phyloP scores from a whole-genome alignment of 441 rosid genomes.

The Aquilaria agallochum region DNA sequence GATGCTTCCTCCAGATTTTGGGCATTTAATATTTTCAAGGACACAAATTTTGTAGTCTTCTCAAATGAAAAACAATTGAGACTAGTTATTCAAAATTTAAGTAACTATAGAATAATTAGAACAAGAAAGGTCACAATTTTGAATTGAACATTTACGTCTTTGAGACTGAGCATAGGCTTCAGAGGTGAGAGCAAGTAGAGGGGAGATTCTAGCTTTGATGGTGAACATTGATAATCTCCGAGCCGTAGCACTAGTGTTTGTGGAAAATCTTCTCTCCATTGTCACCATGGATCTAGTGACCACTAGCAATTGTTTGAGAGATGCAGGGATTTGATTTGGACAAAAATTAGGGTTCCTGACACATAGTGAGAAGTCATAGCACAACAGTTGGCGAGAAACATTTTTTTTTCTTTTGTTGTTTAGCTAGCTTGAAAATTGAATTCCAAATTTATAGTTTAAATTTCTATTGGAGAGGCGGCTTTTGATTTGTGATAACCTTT shows the following conservation, averaged over 20 bases:
- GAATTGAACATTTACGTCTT: slow-evolving; percentile 58
- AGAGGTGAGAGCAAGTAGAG: slow-evolving; percentile 69
- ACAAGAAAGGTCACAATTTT: not conserved
- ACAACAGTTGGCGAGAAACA: slow-evolving; percentile 25
- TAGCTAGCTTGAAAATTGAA: too few species aligned
- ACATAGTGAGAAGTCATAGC: slow-evolving; percentile 21
- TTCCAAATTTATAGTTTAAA: too few species aligned
- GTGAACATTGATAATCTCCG: slow-evolving; percentile 47
- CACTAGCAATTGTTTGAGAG: not conserved
- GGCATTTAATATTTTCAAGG: slow-evolving; percentile 64
- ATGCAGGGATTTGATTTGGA: slow-evolving; percentile 8
- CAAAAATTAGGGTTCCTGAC: slow-evolving; percentile 10
- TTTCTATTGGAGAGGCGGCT: too few species aligned
- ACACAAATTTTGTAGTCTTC: slow-evolving; percentile 63
- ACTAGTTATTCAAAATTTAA: not conserved
- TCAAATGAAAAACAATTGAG: slow-evolving; percentile 64
- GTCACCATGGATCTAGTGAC: slow-evolving; percentile 28
- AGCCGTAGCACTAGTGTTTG: slow-evolving; percentile 19
- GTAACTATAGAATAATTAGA: not conserved
- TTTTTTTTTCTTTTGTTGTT: not conserved
- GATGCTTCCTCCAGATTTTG: slow-evolving; percentile 74
- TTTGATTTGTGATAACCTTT: too few species aligned
- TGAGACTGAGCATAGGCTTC: slow-evolving; percentile 59
- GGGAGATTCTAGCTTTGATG: slow-evolving; percentile 66
- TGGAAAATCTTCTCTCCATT: slow-evolving; percentile 11